Percentiles rank a stretch among this genome's conserved stretches.
Conservation (phyloP, 768 basidiomycete species). For the Pleurotus giganteus region DNA sequence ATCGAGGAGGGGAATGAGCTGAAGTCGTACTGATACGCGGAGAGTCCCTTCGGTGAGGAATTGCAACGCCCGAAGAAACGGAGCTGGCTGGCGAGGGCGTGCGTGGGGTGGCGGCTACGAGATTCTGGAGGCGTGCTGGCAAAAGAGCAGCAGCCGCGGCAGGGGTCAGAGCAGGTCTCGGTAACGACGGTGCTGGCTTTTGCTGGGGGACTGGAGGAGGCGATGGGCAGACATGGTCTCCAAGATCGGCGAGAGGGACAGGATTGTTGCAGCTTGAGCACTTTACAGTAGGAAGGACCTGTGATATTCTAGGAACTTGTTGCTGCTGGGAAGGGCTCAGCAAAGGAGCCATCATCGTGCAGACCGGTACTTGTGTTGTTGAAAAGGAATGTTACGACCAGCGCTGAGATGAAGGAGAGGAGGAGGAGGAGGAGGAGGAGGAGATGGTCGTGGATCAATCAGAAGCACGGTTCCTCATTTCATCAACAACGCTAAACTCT, state of each 20-base stretch:
- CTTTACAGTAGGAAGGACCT: conserved; percentile 78
- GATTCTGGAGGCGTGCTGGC: conserved; percentile 48
- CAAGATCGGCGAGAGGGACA: conserved; percentile 71
- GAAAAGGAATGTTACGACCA: conserved; percentile 25
- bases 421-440: conserved; percentile 4
- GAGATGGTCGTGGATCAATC: conserved; percentile 6
- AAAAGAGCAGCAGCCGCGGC: conserved; percentile 42
- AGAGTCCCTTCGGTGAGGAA: conserved; percentile 22
- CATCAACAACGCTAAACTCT: not conserved
- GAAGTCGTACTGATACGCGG: conserved; percentile 31
- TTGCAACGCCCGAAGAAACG: conserved; percentile 12
- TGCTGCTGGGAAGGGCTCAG: conserved; percentile 26
- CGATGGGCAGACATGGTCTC: conserved; percentile 72
- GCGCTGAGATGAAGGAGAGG: conserved; percentile 17
- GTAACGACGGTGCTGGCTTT: conserved; percentile 19
- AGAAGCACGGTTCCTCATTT: not conserved
- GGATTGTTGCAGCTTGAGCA: conserved; percentile 75
- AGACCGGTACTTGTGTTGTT: conserved; percentile 11
- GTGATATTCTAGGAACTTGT: conserved; percentile 43
- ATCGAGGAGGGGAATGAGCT: conserved; percentile 15
- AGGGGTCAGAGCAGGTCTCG: conserved; percentile 37
- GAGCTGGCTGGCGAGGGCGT: conserved; percentile 15
- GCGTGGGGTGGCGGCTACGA: conserved; percentile 27
- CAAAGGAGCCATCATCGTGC: conserved; percentile 27
- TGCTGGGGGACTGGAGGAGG: conserved; percentile 40